phyloP scores from a whole-genome alignment of 768 basidiomycete genomes.

The Royoungia palumana region DNA sequence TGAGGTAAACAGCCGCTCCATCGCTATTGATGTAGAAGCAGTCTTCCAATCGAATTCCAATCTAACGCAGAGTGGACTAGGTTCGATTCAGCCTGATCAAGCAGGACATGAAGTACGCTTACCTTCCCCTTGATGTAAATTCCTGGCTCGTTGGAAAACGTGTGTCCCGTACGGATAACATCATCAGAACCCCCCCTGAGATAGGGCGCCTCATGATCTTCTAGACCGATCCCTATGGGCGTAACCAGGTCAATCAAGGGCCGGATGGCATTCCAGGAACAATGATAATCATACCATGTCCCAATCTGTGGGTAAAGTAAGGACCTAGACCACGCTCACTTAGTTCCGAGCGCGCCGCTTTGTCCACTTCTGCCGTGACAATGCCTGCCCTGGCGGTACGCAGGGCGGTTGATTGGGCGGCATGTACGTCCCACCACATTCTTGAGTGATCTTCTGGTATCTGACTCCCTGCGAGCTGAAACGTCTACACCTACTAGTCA shows the following conservation, averaged over 20 bases:
- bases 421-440: conserved; percentile 64
- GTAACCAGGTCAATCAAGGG: conserved; percentile 13
- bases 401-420: conserved; percentile 60
- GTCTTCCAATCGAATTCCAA: conserved; percentile 82
- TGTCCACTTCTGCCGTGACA: conserved; percentile 55
- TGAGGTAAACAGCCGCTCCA: conserved; percentile 59
- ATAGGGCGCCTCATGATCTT: conserved; percentile 81
- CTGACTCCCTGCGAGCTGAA: conserved; percentile 55
- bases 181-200: conserved; percentile 65
- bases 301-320: conserved; percentile 80
- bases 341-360: conserved; percentile 55
- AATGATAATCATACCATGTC: conserved; percentile 53
- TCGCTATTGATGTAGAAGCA: conserved; percentile 64
- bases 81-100: conserved; percentile 7
- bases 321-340: conserved; percentile 39
- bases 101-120: conserved; percentile 8
- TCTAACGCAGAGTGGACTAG: conserved; percentile 35
- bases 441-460: conserved; percentile 51
- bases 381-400: conserved; percentile 44
- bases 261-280: conserved; percentile 3
- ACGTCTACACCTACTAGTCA: conserved; percentile 43
- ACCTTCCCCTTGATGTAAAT: conserved; percentile 71
- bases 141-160: conserved; percentile 82
- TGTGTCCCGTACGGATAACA: conserved; percentile 58
- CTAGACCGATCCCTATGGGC: conserved; percentile 70